A percentile compares a stretch with the other conserved stretches of the same genome.
Conservation (phyloP, 441 rosid species). For the Arabidopsis hybrid region DNA sequence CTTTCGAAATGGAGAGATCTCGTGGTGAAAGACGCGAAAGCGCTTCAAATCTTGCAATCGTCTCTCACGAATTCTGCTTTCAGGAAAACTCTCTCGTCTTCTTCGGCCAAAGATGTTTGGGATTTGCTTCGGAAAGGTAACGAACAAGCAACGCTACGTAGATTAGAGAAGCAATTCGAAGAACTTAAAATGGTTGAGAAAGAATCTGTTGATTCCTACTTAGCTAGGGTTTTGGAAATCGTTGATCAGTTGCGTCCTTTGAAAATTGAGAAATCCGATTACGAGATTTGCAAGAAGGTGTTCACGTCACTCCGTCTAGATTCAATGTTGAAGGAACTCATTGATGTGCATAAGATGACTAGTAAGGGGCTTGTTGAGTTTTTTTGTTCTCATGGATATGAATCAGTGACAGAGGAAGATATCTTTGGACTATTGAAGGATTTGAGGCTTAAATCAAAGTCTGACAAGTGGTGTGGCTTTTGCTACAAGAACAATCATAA, state of each 20-base stretch:
- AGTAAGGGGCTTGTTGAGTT: background rate
- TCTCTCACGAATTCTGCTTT: background rate
- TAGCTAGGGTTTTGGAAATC: background rate
- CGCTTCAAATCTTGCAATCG: constrained; percentile 21
- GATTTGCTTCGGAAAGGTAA: background rate
- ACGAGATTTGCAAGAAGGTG: background rate
- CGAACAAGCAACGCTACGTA: background rate
- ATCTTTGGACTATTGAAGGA: background rate
- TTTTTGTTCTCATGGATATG: background rate
- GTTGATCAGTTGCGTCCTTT: background rate
- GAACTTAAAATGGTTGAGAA: background rate
- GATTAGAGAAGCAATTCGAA: constrained; percentile 34
- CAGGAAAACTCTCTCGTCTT: background rate
- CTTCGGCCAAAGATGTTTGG: constrained; percentile 19
- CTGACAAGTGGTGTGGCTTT: background rate
- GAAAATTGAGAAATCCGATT: background rate
- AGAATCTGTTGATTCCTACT: background rate
- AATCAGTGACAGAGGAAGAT: background rate
- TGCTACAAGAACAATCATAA: background rate
- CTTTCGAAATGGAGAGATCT: constrained; percentile 26
- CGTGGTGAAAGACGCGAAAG: constrained; percentile 23
- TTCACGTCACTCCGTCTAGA: background rate
- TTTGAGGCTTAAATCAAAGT: background rate
- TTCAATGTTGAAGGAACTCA: background rate
- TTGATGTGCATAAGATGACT: background rate